These are phyloP conservation scores for Wakefieldia striispora DNA, from an alignment of 768 basidiomycete species.

Conservation along the genomic window DNA sequence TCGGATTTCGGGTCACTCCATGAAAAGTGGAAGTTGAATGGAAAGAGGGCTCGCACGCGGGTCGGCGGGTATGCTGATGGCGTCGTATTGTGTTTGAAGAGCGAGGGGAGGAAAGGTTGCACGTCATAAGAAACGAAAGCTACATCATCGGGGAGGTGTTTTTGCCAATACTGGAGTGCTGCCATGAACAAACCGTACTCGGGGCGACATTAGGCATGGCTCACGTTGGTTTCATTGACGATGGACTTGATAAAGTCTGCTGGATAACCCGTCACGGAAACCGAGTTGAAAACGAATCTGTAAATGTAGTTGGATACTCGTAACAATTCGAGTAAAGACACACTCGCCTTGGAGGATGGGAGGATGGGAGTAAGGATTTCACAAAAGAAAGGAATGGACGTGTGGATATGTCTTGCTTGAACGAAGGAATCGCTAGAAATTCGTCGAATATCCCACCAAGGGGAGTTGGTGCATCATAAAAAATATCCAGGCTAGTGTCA, in stretches of 20 bases:
- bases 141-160: not conserved
- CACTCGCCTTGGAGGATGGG: constrained; percentile 4
- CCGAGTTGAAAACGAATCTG: constrained; percentile 8
- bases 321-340: not conserved
- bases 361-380: not conserved
- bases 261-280: too few relatives aligned
- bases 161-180: too few relatives aligned
- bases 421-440: constrained; percentile 21
- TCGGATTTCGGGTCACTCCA: constrained; percentile 1
- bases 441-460: constrained; percentile 22
- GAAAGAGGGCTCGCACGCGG: constrained; percentile 36
- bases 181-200: too few relatives aligned
- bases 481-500: constrained; percentile 36
- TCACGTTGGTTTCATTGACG: constrained; percentile 16
- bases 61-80: constrained; percentile 46
- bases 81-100: constrained; percentile 36
- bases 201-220: not conserved
- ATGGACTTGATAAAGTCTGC: constrained; percentile 3
- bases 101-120: constrained; percentile 50
- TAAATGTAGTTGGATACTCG: not conserved
- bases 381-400: constrained; percentile 19
- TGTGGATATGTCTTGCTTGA: constrained; percentile 4
- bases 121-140: constrained; percentile 25
- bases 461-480: constrained; percentile 48
- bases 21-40: constrained; percentile 44